phyloP scores from a whole-genome alignment of 495 filamentous ascomycete species.

The Cryomyces minteri region DNA sequence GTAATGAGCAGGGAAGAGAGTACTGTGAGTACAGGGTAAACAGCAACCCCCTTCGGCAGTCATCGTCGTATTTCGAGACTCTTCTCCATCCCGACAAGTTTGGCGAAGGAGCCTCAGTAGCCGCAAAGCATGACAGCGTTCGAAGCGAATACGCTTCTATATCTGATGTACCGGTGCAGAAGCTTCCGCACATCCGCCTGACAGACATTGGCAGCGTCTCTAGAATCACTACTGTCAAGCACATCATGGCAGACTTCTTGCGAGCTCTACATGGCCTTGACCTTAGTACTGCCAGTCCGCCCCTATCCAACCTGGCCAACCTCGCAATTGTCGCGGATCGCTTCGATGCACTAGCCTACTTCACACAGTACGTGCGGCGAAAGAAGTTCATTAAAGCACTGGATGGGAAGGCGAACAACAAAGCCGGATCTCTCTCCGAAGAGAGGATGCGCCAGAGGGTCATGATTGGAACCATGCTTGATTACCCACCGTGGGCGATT shows the following conservation, averaged over 20 bases:
- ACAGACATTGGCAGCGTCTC: conserved; percentile 41
- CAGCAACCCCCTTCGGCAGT: background rate
- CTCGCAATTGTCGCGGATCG: conserved; percentile 48
- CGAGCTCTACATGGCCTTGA: conserved; percentile 33
- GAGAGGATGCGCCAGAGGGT: conserved; percentile 44
- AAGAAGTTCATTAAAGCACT: conserved; percentile 15
- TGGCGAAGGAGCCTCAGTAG: conserved; percentile 19
- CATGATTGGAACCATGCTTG: conserved; percentile 37
- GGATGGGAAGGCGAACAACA: conserved; percentile 20
- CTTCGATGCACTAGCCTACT: conserved; percentile 32
- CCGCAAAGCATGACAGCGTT: conserved; percentile 23
- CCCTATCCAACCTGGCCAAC: conserved; percentile 37
- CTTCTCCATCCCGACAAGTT: conserved; percentile 27
- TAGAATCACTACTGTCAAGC: conserved; percentile 25
- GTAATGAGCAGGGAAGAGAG: background rate
- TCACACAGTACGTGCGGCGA: conserved; percentile 28
- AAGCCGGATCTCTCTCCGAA: conserved; percentile 24
- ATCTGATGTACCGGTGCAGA: conserved; percentile 23
- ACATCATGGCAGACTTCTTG: conserved; percentile 36
- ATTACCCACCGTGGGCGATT: conserved; percentile 32
- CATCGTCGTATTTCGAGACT: conserved; percentile 38
- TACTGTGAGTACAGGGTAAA: background rate
- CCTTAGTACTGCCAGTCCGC: conserved; percentile 9
- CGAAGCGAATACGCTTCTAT: conserved; percentile 23
- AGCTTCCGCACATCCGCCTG: conserved; percentile 35